Conservation (phyloP, 805 yeast species). For the Candida cerambycidarum region DNA sequence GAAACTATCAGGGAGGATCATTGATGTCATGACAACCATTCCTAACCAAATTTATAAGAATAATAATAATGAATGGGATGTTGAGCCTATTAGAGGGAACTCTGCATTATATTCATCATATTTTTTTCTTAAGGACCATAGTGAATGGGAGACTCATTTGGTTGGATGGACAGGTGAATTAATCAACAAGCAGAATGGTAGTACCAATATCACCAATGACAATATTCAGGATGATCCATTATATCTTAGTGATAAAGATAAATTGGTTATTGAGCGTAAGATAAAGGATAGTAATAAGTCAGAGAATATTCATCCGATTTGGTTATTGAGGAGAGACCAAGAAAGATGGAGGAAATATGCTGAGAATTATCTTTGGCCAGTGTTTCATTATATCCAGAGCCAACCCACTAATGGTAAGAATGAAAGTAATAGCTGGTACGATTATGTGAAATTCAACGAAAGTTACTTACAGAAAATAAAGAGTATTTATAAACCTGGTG, state of each 20-base stretch:
- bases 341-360: slow-evolving; percentile 86
- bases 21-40: slow-evolving; percentile 65
- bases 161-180: slow-evolving; percentile 98
- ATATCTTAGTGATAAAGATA: slow-evolving; percentile 57
- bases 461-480: slow-evolving; percentile 80
- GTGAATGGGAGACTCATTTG: slow-evolving; percentile 84
- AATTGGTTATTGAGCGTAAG: slow-evolving; percentile 46
- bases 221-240: slow-evolving; percentile 58
- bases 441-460: slow-evolving; percentile 87
- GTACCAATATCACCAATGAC: slow-evolving; percentile 20
- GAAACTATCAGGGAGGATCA: slow-evolving; percentile 61
- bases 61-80: slow-evolving; percentile 50
- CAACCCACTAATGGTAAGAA: slow-evolving; percentile 67
- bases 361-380: slow-evolving; percentile 90
- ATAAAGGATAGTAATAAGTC: slow-evolving; percentile 48
- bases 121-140: slow-evolving; percentile 57
- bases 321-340: slow-evolving; percentile 81
- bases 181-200: slow-evolving; percentile 27
- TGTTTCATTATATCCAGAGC: slow-evolving; percentile 87
- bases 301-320: slow-evolving; percentile 74
- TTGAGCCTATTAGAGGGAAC: slow-evolving; percentile 72
- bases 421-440: slow-evolving; percentile 77
- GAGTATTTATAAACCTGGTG: slow-evolving; percentile 79
- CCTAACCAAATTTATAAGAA: slow-evolving; percentile 55
- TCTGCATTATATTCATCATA: slow-evolving; percentile 81